These are phyloP conservation scores for Phanerochaete carnosa DNA, from an alignment of 768 basidiomycete species.

Conservation along the genomic window DNA sequence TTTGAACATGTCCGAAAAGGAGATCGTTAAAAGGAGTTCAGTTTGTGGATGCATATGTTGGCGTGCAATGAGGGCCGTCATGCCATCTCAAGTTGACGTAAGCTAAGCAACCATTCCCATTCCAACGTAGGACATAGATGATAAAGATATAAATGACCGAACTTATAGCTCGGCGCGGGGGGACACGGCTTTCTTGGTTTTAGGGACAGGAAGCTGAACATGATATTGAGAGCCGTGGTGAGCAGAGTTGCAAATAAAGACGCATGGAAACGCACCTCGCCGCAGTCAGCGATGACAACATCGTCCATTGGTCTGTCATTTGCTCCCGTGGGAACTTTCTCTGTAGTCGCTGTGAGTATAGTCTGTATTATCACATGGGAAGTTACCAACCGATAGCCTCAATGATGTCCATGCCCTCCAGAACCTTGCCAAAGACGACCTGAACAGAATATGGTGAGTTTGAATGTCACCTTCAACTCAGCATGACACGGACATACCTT, in stretches of 20 bases:
- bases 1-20: neutral
- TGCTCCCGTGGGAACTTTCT: slow-evolving; percentile 66
- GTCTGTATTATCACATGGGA: neutral
- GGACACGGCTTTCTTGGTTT: slow-evolving; percentile 72
- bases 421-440: slow-evolving; percentile 85
- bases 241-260: neutral
- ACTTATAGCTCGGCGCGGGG: slow-evolving; percentile 88
- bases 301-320: slow-evolving; percentile 77
- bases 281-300: slow-evolving; percentile 78
- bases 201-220: slow-evolving; percentile 45
- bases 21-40: neutral
- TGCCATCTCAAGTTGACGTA: slow-evolving; percentile 3
- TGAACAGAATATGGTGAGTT: too few relatives aligned
- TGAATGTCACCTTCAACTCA: too few relatives aligned
- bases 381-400: slow-evolving; percentile 59
- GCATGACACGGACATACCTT: slow-evolving; percentile 39
- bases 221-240: slow-evolving; percentile 4
- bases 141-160: slow-evolving; percentile 12
- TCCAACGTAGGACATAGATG: slow-evolving; percentile 20
- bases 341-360: slow-evolving; percentile 33
- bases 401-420: slow-evolving; percentile 92
- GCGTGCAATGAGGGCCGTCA: neutral
- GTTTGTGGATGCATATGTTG: neutral
- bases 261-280: slow-evolving; percentile 61
- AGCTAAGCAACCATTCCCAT: slow-evolving; percentile 26